A percentile compares a stretch with the other conserved stretches of the same genome.
These are phyloP conservation scores for Oropetium thomaeum DNA, from an alignment of 176 grass and related monocot species.

Conservation along the genomic window DNA sequence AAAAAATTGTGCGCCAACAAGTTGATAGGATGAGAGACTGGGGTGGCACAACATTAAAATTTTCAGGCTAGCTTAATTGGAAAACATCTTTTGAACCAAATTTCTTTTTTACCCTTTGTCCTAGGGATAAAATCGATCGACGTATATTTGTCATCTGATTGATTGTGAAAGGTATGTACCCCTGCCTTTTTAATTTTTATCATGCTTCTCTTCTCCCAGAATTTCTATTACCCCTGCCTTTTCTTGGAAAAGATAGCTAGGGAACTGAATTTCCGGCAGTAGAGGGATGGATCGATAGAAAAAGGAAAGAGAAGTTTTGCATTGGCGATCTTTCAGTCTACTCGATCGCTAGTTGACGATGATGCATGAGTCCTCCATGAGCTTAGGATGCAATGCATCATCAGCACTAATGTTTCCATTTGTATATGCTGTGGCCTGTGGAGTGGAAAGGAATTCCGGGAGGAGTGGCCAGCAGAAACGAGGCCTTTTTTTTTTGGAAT, in stretches of 20 bases:
- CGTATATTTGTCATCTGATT: background rate
- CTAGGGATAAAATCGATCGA: background rate
- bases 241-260: background rate
- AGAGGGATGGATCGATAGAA: background rate
- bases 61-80: background rate
- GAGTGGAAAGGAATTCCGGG: background rate
- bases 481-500: conserved; percentile 1
- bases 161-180: background rate
- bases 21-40: too few relatives aligned
- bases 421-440: too few relatives aligned
- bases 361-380: conserved; percentile 19
- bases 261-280: background rate
- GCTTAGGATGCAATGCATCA: background rate
- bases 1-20: too few relatives aligned
- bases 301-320: too few relatives aligned
- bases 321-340: background rate
- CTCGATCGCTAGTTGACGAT: conserved; percentile 35
- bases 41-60: background rate
- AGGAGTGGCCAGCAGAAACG: too few relatives aligned
- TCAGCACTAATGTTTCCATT: background rate
- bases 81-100: too few relatives aligned
- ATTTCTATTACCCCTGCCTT: background rate
- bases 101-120: too few relatives aligned
- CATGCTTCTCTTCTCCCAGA: background rate
- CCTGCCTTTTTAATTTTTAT: too few relatives aligned